Evolutionary conservation across 805 yeast genomes (phyloP).

Genomic region (Kodamaea fukazawae): DNA sequence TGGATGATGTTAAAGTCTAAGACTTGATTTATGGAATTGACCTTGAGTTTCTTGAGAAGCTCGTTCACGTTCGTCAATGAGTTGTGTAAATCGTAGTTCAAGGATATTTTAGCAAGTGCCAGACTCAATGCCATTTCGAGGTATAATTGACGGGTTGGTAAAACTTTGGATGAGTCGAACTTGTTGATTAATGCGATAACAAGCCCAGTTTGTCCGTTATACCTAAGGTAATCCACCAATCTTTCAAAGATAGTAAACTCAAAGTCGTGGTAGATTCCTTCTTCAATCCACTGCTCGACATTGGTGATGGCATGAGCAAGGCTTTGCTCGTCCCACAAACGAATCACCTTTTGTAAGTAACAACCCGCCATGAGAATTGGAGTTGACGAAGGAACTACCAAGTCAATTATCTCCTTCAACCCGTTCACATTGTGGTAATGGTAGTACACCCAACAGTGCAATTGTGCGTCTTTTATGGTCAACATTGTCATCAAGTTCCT

Average conservation of each 20-base stretch:
- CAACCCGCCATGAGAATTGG: constrained; percentile 17
- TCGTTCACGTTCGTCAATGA: constrained; percentile 16
- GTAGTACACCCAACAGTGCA: constrained; percentile 14
- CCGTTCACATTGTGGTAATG: constrained; percentile 23
- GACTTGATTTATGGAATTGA: constrained; percentile 14
- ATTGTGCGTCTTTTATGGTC: constrained; percentile 12
- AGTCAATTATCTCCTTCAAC: constrained; percentile 10
- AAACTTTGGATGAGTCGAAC: constrained; percentile 15
- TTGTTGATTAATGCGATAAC: constrained; percentile 13
- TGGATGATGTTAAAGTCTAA: constrained; percentile 29
- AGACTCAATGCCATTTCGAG: constrained; percentile 13
- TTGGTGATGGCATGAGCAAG: constrained; percentile 1
- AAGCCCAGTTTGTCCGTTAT: constrained; percentile 22
- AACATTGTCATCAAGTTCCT: constrained; percentile 17
- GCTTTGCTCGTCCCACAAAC: constrained; percentile 21
- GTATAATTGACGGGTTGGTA: constrained; percentile 6
- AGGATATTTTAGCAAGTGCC: constrained; percentile 5
- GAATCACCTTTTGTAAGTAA: constrained; percentile 20
- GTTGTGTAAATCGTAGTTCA: constrained; percentile 12
- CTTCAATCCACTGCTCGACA: background rate
- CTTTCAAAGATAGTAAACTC: constrained; percentile 30
- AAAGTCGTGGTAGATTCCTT: background rate
- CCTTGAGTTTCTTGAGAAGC: constrained; percentile 11
- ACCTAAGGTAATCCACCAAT: constrained; percentile 22
- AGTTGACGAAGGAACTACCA: constrained; percentile 9